Base-by-base conservation (phyloP, 2,329 filamentous ascomycete species). In the Trichoderma simmonsii region DNA sequence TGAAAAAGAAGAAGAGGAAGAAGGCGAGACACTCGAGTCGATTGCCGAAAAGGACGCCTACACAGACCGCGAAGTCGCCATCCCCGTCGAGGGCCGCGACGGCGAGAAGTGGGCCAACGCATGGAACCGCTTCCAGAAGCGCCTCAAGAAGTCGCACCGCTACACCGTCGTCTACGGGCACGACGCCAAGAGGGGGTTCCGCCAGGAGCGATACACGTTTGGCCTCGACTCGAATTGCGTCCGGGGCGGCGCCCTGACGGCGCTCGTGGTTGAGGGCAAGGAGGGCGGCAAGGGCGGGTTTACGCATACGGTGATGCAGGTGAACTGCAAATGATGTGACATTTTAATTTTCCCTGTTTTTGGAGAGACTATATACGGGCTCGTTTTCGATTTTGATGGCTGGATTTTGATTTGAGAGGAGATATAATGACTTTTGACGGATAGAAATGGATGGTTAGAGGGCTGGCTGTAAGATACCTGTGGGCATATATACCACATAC, bases 171-270 rank as follows among this genome's bases (percentile, higher is more conserved):
- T 97, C 71, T 98, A 97, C 81, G 95, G 95, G 6, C 95, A 98
- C 79, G 93, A 98, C 79, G 89, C 93, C 26, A 90, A 91, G 77
- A 83, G 83, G 3, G 94, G 94, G 0, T 86, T 97, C 64, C 78
- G 77, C 36, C 75, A 85, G 72, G 77, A 88, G 64, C 85, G 87
- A 63, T 97, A 93, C 81, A 93, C 91, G 4, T 93, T 94, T 78
- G 96, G 96, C 0, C 84, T 98, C 61, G 96, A 98, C 81, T 93
- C 92, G 0, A 91, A 90, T 0, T 98, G 96, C 79, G 90, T 93
- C 3, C 88, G 88, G 74, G 95, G 94, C 12, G 90, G 90, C 1
- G 85, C 89, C 74, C 83, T 99, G 75, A 93, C 92, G 1, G 95
- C 93, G 1, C 81, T 97, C 72, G 85, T 98, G 3, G 88, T 98